Evolutionary conservation across 331 rosid species (phyloP), one percentile per base, ranked within the genome.

Genomic region (Telfairia occidentalis): DNA sequence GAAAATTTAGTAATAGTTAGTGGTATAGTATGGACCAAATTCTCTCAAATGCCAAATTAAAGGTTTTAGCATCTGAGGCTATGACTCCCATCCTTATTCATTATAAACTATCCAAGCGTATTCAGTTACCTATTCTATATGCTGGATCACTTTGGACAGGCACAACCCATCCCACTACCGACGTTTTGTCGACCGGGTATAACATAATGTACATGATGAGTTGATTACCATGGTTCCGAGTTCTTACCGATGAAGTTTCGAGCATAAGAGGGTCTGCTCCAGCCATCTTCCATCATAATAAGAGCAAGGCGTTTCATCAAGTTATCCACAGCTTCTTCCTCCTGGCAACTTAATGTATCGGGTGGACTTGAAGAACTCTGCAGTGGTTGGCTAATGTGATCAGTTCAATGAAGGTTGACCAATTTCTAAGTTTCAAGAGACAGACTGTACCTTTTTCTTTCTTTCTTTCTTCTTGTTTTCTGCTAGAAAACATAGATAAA

Each of bases 141-240:
- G 34, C 26, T 21, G 52, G 34, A 66, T 43, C 55, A 26, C 53
- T 21, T 21, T 66, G 11, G 53, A 12, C 35, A 9, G 26, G 4
- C 7, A 43, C 21, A 37, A 43, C 5, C 21, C 19, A 10, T 66
- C 73, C 40, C 11, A 0, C 2, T 3, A 38, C 6, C 3, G 23
- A 69, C 55, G 55, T 69, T 69, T 69, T 5, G 23, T 24, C 24
- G 13, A 13, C n/a, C 74, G 2, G 12, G 24, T 7, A 48, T 46
- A 45, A 45, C 42, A 75, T 58, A 59, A 46, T 67, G 48, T 37
- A 75, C 75, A 80, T 21, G 77, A 80, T 23, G 80, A 48, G 21
- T 55, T 38, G 42, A 76, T 82, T 85, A 94, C 97, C 97, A 91
- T 57, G 97, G 96, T 84, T 94, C 96, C 15, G 92, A 87, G 86